Percentiles rank a stretch among this genome's conserved stretches.
These are phyloP conservation scores for Torulaspora quercuum DNA, from an alignment of 805 yeast species.

Conservation along the genomic window DNA sequence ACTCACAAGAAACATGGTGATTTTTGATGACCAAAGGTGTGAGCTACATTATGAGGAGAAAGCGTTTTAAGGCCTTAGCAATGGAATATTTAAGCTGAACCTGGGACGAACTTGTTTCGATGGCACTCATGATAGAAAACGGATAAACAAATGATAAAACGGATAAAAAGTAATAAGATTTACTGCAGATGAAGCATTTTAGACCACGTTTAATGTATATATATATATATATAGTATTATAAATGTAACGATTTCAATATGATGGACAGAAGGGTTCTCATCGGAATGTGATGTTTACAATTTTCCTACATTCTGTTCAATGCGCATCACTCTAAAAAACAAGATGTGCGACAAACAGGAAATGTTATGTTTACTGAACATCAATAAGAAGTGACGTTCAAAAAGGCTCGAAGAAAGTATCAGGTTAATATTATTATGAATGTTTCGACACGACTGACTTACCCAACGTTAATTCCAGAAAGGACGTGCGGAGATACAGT, in stretches of 20 bases:
- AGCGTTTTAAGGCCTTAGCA: too few species aligned
- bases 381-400: too few species aligned
- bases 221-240: constrained; percentile 4
- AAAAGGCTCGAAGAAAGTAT: neutral
- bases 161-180: neutral
- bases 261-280: too few species aligned
- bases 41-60: constrained; percentile 4
- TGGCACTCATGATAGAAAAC: constrained; percentile 6
- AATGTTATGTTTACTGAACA: too few species aligned
- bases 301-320: neutral
- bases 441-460: constrained; percentile 3
- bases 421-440: neutral
- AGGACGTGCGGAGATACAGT: too few species aligned
- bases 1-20: constrained; percentile 43
- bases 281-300: too few species aligned
- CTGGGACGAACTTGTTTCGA: too few species aligned
- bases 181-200: neutral
- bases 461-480: constrained; percentile 7
- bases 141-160: constrained; percentile 8
- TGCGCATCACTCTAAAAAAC: constrained; percentile 4
- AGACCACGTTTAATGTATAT: too few species aligned
- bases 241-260: constrained; percentile 7
- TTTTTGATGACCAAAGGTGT: too few species aligned
- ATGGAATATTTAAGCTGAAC: too few species aligned
- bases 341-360: too few species aligned